Evolutionary conservation across 1,139 yeast genomes (phyloP).

Genomic region (Suhomyces bokatorum): DNA sequence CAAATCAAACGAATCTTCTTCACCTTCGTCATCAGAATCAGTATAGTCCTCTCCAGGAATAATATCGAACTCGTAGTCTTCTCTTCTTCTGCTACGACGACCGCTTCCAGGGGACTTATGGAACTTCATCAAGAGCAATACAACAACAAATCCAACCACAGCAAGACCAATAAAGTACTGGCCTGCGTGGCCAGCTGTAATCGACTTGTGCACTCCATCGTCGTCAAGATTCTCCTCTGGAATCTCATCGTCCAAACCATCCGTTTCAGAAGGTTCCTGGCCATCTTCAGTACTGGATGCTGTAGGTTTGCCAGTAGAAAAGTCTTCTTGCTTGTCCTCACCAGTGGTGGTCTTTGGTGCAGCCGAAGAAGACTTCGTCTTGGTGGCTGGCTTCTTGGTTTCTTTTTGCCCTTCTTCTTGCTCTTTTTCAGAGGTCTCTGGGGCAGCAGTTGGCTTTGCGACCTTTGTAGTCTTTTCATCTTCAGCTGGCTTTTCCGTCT

Average conservation of each 20-base stretch:
- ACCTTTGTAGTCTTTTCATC: neutral
- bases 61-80: constrained; percentile 76
- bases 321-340: constrained; percentile 5
- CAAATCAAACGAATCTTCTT: constrained; percentile 21
- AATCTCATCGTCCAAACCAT: neutral
- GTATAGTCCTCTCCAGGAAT: constrained; percentile 66
- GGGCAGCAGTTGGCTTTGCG: constrained; percentile 4
- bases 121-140: constrained; percentile 53
- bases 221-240: constrained; percentile 15
- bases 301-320: neutral
- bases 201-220: constrained; percentile 22
- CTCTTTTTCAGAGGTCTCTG: constrained; percentile 5
- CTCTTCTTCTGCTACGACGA: constrained; percentile 60
- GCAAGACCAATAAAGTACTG: constrained; percentile 62
- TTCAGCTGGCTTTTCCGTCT: constrained; percentile 8
- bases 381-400: constrained; percentile 1
- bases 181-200: constrained; percentile 44
- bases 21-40: constrained; percentile 23
- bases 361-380: neutral
- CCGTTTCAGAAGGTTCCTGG: neutral
- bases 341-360: neutral
- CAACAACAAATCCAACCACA: constrained; percentile 57
- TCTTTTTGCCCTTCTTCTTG: neutral
- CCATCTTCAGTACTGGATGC: neutral
- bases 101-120: constrained; percentile 50